Conservation (phyloP, 2,329 filamentous ascomycete genomes). For the Beauveria sp. region DNA sequence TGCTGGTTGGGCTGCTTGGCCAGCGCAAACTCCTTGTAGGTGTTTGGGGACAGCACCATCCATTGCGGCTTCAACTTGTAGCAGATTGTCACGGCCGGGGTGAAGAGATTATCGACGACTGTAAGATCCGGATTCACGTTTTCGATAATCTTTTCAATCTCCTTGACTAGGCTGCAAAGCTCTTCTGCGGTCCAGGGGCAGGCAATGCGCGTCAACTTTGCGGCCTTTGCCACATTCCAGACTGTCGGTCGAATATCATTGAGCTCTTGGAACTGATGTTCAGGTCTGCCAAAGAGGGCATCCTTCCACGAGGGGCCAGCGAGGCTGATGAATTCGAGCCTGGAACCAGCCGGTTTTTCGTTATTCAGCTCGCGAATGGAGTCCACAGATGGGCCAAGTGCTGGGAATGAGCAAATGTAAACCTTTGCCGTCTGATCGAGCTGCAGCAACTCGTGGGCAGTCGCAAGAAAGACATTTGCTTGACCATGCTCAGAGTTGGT, state of each 20-base stretch:
- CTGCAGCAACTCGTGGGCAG: conserved; percentile 14
- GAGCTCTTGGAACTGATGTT: conserved; percentile 1
- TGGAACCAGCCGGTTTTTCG: neutral
- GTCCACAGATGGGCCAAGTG: neutral
- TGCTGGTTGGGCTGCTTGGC: neutral
- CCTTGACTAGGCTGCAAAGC: neutral
- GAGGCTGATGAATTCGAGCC: conserved; percentile 6
- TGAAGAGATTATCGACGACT: conserved; percentile 13
- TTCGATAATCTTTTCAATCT: conserved; percentile 4
- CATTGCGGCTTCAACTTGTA: conserved; percentile 9
- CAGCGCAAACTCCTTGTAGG: conserved; percentile 9
- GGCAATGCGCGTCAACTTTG: conserved; percentile 1
- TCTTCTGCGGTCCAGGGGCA: conserved; percentile 10
- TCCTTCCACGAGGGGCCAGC: neutral
- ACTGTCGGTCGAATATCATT: conserved; percentile 1
- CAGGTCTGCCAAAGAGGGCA: conserved; percentile 5
- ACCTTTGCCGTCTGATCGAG: conserved; percentile 5
- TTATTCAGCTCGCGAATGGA: neutral
- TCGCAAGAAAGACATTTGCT: conserved; percentile 19
- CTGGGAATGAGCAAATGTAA: conserved; percentile 12
- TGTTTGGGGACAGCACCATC: conserved; percentile 11
- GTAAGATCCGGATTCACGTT: conserved; percentile 9
- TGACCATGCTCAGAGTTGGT: conserved; percentile 19
- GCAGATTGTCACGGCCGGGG: conserved; percentile 9
- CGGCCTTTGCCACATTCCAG: conserved; percentile 4